phyloP scores from a whole-genome alignment of 129 eudicot genomes.

The Arctium lappa region DNA sequence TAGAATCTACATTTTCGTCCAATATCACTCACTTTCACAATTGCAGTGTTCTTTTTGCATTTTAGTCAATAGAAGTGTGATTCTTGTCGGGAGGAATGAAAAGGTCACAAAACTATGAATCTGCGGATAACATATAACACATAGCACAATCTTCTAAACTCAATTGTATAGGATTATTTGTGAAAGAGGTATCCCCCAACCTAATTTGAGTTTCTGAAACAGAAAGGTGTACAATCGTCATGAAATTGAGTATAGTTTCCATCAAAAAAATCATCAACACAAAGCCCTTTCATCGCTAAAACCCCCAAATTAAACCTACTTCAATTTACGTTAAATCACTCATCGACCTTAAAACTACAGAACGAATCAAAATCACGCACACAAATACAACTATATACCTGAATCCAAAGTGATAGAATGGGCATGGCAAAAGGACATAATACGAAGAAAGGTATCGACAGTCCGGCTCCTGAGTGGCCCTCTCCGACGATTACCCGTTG shows the following conservation, averaged over 20 bases:
- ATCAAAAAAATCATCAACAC: neutral
- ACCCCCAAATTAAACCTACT: neutral
- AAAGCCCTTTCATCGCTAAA: neutral
- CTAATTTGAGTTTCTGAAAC: neutral
- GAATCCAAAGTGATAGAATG: slow-evolving; percentile 1
- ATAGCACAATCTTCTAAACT: neutral
- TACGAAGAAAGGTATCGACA: slow-evolving; percentile 12
- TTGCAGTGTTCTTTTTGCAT: neutral
- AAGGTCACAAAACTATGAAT: neutral
- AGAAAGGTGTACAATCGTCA: neutral
- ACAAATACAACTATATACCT: slow-evolving; percentile 4
- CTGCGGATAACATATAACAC: neutral
- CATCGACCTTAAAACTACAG: neutral
- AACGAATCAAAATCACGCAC: neutral
- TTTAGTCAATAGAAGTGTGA: neutral
- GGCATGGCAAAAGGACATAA: neutral
- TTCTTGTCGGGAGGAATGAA: neutral
- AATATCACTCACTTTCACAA: neutral
- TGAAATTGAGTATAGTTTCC: neutral
- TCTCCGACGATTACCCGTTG: neutral
- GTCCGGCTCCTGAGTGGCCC: slow-evolving; percentile 13
- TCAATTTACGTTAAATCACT: neutral
- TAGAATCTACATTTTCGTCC: neutral
- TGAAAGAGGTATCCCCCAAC: neutral
- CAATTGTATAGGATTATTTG: neutral